These are phyloP conservation scores for Metschnikowia gelsemii DNA, from an alignment of 805 yeast species.

Conservation along the genomic window DNA sequence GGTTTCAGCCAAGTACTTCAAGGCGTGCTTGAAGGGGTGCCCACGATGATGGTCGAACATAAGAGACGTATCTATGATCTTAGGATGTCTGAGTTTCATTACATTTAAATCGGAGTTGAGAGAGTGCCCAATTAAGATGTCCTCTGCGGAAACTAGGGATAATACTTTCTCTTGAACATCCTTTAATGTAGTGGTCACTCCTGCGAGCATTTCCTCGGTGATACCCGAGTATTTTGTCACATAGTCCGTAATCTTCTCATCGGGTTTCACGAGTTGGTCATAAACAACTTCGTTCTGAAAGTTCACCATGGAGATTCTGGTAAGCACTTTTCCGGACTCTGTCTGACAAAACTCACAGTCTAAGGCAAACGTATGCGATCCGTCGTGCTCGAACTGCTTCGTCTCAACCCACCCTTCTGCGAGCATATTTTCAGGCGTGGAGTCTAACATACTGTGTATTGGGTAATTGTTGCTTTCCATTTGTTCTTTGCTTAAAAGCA, in stretches of 20 bases:
- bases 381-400: constrained; percentile 49
- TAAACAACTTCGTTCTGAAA: constrained; percentile 57
- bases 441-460: constrained; percentile 39
- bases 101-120: constrained; percentile 78
- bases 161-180: constrained; percentile 67
- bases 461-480: constrained; percentile 57
- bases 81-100: constrained; percentile 67
- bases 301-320: constrained; percentile 76
- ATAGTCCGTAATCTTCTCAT: constrained; percentile 71
- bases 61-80: constrained; percentile 76
- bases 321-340: constrained; percentile 59
- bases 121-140: constrained; percentile 85
- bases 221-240: constrained; percentile 85
- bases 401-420: constrained; percentile 56
- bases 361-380: constrained; percentile 68
- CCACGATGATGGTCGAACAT: constrained; percentile 81
- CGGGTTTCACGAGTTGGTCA: constrained; percentile 79
- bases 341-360: constrained; percentile 94
- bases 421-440: constrained; percentile 12
- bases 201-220: constrained; percentile 61
- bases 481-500: constrained; percentile 51
- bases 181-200: constrained; percentile 59
- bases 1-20: constrained; percentile 64
- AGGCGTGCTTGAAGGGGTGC: constrained; percentile 74
- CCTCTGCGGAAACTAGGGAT: constrained; percentile 49